These are phyloP conservation scores for Wolfiporia cocos DNA, from an alignment of 1,284 basidiomycete species.

Conservation along the genomic window DNA sequence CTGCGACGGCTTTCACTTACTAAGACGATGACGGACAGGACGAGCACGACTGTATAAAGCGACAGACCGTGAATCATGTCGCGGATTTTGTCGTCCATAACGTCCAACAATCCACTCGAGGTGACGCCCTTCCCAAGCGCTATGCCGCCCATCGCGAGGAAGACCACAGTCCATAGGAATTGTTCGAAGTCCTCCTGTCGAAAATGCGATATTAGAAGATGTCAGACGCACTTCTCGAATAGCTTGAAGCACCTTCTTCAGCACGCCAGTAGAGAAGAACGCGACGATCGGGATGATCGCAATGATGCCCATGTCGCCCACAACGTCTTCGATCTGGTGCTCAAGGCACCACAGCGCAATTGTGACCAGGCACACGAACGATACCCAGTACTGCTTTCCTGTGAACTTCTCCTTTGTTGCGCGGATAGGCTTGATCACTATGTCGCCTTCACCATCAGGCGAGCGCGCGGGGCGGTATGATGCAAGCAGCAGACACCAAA, in stretches of 20 bases:
- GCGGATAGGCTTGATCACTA: constrained; percentile 80
- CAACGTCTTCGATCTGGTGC: constrained; percentile 67
- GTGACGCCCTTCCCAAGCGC: constrained; percentile 93
- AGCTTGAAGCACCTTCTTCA: constrained; percentile 73
- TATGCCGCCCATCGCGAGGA: constrained; percentile 98
- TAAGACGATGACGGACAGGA: constrained; percentile 82
- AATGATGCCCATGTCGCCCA: constrained; percentile 98
- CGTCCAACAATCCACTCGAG: constrained; percentile 82
- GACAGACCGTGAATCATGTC: constrained; percentile 64
- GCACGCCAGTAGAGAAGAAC: constrained; percentile 92
- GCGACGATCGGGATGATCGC: constrained; percentile 91
- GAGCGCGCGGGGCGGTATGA: constrained; percentile 72
- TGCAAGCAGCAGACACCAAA: constrained; percentile 87
- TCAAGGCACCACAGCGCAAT: constrained; percentile 92
- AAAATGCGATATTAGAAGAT: not conserved
- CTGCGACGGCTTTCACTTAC: constrained; percentile 38
- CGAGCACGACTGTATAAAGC: constrained; percentile 79
- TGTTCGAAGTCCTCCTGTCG: constrained; percentile 89
- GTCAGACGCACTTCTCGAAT: not conserved
- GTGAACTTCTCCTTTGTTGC: constrained; percentile 80
- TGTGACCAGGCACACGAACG: constrained; percentile 79
- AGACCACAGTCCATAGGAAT: constrained; percentile 92
- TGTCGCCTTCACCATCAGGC: constrained; percentile 71
- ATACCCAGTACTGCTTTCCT: constrained; percentile 87
- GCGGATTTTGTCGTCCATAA: constrained; percentile 71